Evolutionary conservation across 1,284 basidiomycete species (phyloP).

Genomic region (Apiotrichum domesticum): DNA sequence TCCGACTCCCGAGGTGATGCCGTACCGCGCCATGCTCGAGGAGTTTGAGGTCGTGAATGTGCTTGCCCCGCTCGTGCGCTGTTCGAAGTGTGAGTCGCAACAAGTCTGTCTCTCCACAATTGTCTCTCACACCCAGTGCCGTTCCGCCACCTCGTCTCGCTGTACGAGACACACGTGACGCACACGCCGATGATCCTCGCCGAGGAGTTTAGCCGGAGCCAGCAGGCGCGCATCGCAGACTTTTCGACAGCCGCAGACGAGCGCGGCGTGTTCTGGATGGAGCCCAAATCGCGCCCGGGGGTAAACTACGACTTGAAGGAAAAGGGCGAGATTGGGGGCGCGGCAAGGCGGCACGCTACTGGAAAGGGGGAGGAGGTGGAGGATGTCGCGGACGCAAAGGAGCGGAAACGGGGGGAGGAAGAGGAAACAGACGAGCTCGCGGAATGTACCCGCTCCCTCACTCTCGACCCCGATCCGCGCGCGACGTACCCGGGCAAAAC

Average conservation of each 20-base stretch:
- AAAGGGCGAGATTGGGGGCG: neutral
- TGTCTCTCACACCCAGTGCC: constrained; percentile 43
- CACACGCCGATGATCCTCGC: constrained; percentile 59
- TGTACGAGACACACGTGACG: constrained; percentile 55
- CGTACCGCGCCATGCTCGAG: constrained; percentile 48
- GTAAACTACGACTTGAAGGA: neutral
- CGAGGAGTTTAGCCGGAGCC: constrained; percentile 54
- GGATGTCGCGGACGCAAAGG: neutral
- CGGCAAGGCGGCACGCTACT: neutral
- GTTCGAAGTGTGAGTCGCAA: constrained; percentile 49
- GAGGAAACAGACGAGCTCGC: neutral
- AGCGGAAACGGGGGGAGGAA: neutral
- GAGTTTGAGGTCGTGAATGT: constrained; percentile 50
- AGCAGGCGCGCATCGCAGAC: constrained; percentile 53
- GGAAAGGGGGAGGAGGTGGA: neutral
- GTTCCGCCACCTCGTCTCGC: constrained; percentile 54
- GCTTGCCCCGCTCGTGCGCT: constrained; percentile 55
- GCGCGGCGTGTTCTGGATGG: constrained; percentile 52
- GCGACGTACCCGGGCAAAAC: constrained; percentile 9
- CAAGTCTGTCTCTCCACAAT: neutral
- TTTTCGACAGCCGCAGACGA: constrained; percentile 53
- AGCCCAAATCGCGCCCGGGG: constrained; percentile 12
- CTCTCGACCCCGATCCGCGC: neutral
- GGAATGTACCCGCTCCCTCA: neutral
- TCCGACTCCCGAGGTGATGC: constrained; percentile 37